These are phyloP conservation scores for Fusarium tricinctum DNA, from an alignment of 2,329 filamentous ascomycete genomes.

Conservation along the genomic window DNA sequence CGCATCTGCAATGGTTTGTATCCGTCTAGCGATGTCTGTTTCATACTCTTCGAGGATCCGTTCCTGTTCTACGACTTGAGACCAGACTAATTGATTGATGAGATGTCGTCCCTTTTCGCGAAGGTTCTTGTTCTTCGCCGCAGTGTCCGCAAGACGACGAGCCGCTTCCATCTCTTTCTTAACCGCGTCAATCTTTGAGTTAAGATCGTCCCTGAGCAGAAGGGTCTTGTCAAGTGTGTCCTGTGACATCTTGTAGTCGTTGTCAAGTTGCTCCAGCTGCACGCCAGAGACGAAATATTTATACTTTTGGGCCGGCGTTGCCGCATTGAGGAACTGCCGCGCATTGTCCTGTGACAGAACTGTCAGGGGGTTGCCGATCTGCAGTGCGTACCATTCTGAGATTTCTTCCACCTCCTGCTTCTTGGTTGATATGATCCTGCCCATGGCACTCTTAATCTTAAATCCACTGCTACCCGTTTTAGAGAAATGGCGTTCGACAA, in stretches of 20 bases:
- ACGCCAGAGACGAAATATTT: slow-evolving; percentile 97
- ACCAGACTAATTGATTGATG: slow-evolving; percentile 83
- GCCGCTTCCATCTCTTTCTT: slow-evolving; percentile 69
- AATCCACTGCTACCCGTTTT: slow-evolving; percentile 82
- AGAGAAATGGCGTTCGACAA: slow-evolving; percentile 91
- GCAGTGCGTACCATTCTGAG: slow-evolving; percentile 90
- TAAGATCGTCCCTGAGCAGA: slow-evolving; percentile 55
- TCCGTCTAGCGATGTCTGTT: slow-evolving; percentile 47
- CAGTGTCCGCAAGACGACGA: slow-evolving; percentile 72
- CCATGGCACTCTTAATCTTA: slow-evolving; percentile 83
- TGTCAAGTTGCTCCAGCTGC: slow-evolving; percentile 90
- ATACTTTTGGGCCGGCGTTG: slow-evolving; percentile 88
- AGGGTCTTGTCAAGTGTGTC: slow-evolving; percentile 79
- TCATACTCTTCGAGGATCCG: slow-evolving; percentile 58
- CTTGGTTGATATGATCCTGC: slow-evolving; percentile 82
- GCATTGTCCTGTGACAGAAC: slow-evolving; percentile 96
- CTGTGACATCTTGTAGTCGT: slow-evolving; percentile 88
- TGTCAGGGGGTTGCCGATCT: slow-evolving; percentile 97
- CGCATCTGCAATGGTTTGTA: slow-evolving; percentile 47
- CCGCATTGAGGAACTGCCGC: slow-evolving; percentile 89
- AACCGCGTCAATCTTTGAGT: slow-evolving; percentile 52
- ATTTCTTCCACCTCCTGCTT: slow-evolving; percentile 92
- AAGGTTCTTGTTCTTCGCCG: slow-evolving; percentile 76
- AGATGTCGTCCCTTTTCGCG: slow-evolving; percentile 71
- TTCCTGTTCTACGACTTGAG: slow-evolving; percentile 85